phyloP scores from a whole-genome alignment of 495 filamentous ascomycete genomes.

The Penicillium paxilli region DNA sequence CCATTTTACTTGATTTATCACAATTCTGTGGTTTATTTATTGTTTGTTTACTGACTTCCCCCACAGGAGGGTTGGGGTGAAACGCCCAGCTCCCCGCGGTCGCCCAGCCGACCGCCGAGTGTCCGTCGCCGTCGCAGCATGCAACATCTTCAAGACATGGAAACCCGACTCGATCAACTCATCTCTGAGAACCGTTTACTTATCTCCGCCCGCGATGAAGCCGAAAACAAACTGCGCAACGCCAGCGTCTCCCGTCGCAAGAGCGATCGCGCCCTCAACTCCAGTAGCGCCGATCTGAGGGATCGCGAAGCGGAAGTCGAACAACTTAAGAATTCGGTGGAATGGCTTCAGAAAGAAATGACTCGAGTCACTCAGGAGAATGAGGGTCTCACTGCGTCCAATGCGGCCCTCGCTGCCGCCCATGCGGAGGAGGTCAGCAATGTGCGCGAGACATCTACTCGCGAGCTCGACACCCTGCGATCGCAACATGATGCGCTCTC shows the following conservation, averaged over 20 bases:
- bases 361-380: slow-evolving; percentile 71
- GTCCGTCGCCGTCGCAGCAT: slow-evolving; percentile 94
- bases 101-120: slow-evolving; percentile 93
- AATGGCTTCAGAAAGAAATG: slow-evolving; percentile 78
- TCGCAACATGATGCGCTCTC: slow-evolving; percentile 59
- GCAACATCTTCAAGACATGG: slow-evolving; percentile 84
- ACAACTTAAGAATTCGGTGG: slow-evolving; percentile 71
- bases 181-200: slow-evolving; percentile 78
- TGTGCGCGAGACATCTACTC: slow-evolving; percentile 49
- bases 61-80: slow-evolving; percentile 93
- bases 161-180: slow-evolving; percentile 73
- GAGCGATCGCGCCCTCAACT: slow-evolving; percentile 56
- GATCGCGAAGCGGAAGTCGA: slow-evolving; percentile 77
- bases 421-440: slow-evolving; percentile 65
- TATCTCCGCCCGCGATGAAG: slow-evolving; percentile 66
- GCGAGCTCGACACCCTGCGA: slow-evolving; percentile 65
- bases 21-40: slow-evolving; percentile 18
- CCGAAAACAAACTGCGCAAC: slow-evolving; percentile 63
- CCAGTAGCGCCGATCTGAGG: slow-evolving; percentile 54
- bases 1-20: slow-evolving; percentile 13
- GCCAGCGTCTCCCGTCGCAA: slow-evolving; percentile 52
- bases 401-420: slow-evolving; percentile 61
- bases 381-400: slow-evolving; percentile 67
- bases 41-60: slow-evolving; percentile 31
- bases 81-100: slow-evolving; percentile 84